phyloP scores from a whole-genome alignment of 1,284 basidiomycete species.

The Chondrostereum purpureum region DNA sequence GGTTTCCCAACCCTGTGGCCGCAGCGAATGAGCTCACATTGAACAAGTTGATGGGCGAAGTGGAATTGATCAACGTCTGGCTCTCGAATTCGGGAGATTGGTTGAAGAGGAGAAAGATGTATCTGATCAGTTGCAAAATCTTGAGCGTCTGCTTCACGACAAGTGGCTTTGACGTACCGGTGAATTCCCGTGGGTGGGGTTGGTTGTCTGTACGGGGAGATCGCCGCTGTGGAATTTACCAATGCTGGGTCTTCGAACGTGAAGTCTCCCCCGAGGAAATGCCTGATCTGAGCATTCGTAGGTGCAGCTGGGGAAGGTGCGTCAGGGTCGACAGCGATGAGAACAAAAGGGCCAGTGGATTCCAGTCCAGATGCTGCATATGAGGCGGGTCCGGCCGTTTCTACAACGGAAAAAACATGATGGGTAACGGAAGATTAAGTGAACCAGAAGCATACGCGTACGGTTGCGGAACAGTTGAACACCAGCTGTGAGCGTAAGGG shows the following conservation, averaged over 20 bases:
- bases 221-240: conserved; percentile 35
- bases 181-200: conserved; percentile 48
- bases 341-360: conserved; percentile 39
- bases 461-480: conserved; percentile 33
- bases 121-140: too few relatives aligned
- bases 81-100: conserved; percentile 36
- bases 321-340: conserved; percentile 43
- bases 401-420: too few relatives aligned
- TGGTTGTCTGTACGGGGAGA: conserved; percentile 41
- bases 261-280: conserved; percentile 44
- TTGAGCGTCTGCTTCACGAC: too few relatives aligned
- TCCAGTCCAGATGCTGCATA: too few relatives aligned
- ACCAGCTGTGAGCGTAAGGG: conserved; percentile 31
- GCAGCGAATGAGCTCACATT: conserved; percentile 40
- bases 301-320: conserved; percentile 43
- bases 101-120: conserved; percentile 40
- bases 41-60: conserved; percentile 32
- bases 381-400: too few relatives aligned
- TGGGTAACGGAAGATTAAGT: too few relatives aligned
- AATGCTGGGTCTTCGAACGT: conserved; percentile 14
- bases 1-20: conserved; percentile 32
- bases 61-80: conserved; percentile 35
- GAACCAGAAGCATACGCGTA: too few relatives aligned
- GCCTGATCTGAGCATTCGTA: conserved; percentile 39
- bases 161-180: too few relatives aligned